Percentiles rank a stretch among this genome's conserved stretches.
Conservation (phyloP, 2,329 filamentous ascomycete genomes). For the Periconia sp. region DNA sequence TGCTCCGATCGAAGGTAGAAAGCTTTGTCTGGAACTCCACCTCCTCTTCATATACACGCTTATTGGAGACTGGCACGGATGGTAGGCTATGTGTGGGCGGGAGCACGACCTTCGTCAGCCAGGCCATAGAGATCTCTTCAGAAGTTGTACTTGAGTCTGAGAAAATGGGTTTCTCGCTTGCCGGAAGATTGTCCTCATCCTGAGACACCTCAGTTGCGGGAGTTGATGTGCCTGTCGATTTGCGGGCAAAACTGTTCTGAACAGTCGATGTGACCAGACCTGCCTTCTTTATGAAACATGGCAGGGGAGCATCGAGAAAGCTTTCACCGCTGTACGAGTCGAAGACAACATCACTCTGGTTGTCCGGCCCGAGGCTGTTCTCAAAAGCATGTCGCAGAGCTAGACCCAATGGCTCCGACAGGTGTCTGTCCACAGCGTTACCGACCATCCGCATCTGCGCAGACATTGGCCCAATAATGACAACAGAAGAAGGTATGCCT, state of each 20-base stretch:
- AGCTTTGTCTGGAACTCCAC: background rate
- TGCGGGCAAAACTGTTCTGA: background rate
- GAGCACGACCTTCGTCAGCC: background rate
- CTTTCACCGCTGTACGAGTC: background rate
- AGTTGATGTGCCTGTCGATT: background rate
- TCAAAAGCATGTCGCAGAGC: conserved; percentile 44
- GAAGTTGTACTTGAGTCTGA: background rate
- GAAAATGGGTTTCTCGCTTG: background rate
- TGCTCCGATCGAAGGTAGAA: too few relatives aligned
- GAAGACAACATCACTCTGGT: background rate
- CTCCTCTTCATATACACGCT: background rate
- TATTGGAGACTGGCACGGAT: background rate
- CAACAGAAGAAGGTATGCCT: conserved; percentile 69
- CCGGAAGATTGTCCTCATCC: background rate
- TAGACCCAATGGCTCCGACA: conserved; percentile 68
- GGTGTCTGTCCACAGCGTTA: conserved; percentile 73
- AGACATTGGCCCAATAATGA: conserved; percentile 60
- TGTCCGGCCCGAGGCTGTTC: background rate
- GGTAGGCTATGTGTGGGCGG: background rate
- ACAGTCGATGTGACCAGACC: background rate
- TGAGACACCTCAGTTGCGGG: background rate
- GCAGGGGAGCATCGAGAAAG: background rate
- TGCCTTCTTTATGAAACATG: background rate
- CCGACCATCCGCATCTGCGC: conserved; percentile 70
- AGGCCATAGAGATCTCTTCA: background rate